These are phyloP conservation scores for Purpureocillium lavendulum DNA, from an alignment of 2,329 filamentous ascomycete genomes.

Conservation along the genomic window DNA sequence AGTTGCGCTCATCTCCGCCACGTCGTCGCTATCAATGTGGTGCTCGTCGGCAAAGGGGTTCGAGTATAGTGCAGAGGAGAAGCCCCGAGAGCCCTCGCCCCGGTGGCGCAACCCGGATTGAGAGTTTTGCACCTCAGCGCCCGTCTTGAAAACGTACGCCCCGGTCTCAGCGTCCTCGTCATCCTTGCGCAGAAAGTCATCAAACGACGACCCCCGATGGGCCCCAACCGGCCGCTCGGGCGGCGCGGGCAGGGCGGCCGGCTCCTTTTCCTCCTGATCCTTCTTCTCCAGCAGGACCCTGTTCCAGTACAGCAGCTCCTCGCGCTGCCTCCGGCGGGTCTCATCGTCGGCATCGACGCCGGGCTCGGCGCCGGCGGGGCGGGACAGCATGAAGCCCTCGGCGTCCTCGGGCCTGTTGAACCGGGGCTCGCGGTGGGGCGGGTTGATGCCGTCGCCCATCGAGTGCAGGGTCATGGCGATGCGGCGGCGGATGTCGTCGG, in stretches of 20 bases:
- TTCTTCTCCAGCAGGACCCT: slow-evolving; percentile 41
- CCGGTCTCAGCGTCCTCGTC: slow-evolving; percentile 42
- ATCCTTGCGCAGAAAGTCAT: slow-evolving; percentile 50
- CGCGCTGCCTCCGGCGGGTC: slow-evolving; percentile 49
- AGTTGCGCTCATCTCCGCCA: slow-evolving; percentile 27
- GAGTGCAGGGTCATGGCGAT: slow-evolving; percentile 53
- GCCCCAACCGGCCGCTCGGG: background rate
- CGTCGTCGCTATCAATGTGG: slow-evolving; percentile 41
- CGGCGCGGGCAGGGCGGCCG: background rate
- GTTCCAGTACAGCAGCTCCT: slow-evolving; percentile 61
- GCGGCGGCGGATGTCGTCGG: slow-evolving; percentile 51
- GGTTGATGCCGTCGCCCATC: slow-evolving; percentile 48
- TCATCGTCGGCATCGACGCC: slow-evolving; percentile 56
- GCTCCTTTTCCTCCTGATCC: slow-evolving; percentile 16
- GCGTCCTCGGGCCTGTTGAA: slow-evolving; percentile 61
- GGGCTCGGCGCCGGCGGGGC: slow-evolving; percentile 30
- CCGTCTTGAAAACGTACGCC: slow-evolving; percentile 49
- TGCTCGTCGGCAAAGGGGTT: slow-evolving; percentile 55
- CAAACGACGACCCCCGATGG: slow-evolving; percentile 38
- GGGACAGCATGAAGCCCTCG: slow-evolving; percentile 51
- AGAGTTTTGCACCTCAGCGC: slow-evolving; percentile 33
- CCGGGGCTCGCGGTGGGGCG: slow-evolving; percentile 39
- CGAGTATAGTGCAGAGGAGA: slow-evolving; percentile 37
- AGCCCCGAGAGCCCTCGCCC: slow-evolving; percentile 34
- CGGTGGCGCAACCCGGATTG: slow-evolving; percentile 42